A percentile compares a stretch with the other conserved stretches of the same genome.
Conservation (phyloP, 1,284 basidiomycete genomes). For the Rhodotorula sp. region DNA sequence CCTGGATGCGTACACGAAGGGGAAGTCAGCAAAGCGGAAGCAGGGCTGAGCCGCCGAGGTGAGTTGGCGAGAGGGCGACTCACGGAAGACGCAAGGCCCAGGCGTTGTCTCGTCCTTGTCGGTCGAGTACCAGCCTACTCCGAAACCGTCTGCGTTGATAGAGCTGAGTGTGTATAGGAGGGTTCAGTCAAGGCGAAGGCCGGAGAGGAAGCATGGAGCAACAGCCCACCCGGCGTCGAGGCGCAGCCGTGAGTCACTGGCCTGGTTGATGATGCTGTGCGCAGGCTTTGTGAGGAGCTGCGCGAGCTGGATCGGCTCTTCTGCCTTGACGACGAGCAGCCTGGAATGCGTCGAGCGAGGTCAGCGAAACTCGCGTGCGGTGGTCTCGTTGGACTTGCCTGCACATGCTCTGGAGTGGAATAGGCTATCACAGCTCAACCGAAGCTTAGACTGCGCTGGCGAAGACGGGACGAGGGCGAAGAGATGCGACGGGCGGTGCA, state of each 20-base stretch:
- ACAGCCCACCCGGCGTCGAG: conserved; percentile 53
- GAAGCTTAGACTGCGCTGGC: too few relatives aligned
- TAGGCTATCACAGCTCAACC: too few relatives aligned
- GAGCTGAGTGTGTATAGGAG: conserved; percentile 61
- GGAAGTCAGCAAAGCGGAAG: background rate
- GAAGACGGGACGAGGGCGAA: too few relatives aligned
- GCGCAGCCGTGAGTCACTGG: conserved; percentile 84
- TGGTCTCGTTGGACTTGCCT: background rate
- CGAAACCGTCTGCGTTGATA: conserved; percentile 89
- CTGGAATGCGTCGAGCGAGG: background rate
- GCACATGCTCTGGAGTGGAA: background rate
- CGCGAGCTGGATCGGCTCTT: conserved; percentile 43
- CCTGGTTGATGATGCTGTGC: conserved; percentile 95
- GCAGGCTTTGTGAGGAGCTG: conserved; percentile 64
- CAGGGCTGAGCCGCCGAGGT: background rate
- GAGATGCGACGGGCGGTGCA: too few relatives aligned
- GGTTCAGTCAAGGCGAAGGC: background rate
- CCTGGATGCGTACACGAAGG: background rate
- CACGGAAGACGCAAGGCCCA: conserved; percentile 88
- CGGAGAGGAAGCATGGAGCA: background rate
- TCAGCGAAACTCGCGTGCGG: background rate
- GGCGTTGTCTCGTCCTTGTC: conserved; percentile 63
- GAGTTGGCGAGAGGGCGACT: conserved; percentile 47
- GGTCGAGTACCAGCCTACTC: conserved; percentile 80
- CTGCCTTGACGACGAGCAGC: conserved; percentile 45